Evolutionary conservation across 1,284 basidiomycete genomes (phyloP), one percentile per base, ranked within the genome.

Genomic region (Ceratobasidium sp.): DNA sequence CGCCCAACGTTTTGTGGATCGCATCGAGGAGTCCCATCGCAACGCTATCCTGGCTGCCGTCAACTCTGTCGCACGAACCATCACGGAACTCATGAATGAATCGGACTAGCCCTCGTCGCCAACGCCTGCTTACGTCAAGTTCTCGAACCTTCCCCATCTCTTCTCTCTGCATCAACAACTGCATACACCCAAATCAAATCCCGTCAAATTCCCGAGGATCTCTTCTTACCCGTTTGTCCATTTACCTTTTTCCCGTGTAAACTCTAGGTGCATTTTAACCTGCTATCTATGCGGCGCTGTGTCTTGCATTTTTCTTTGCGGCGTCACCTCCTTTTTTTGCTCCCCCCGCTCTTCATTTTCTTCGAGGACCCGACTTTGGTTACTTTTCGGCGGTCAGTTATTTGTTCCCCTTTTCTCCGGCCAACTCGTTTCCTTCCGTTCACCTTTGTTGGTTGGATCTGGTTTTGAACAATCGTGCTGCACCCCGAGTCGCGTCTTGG

Each of bases 1-100:
- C n/a, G 60, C 73, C 8, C 73, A 65, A 46, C 48, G 48, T 3
- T 75, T 75, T 41, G 73, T 64, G 23, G 71, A 74, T 48, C 73
- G 73, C 38, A 65, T 75, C 33, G 73, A 75, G 52, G 73, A 75
- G 38, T 75, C 73, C n/a, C 73, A 75, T n/a, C 73, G 73, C 44
- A 75, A 46, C 38, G 73, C 60, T 10, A 75, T 75, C 62, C 60
- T 75, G 18, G 62, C 73, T 44, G 73, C 73, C 52, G 73, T 75
- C 48, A 75, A 75, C 46, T 75, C 73, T 62, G 73, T 75, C 62
- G 60, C 60, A 14, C 62, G 73, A 44, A 75, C 73, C 18, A 75
- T 75, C 27, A 75, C 60, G 27, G 60, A 75, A 57, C 73, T 75
- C 60, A 75, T 54, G 60, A 66, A 65, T 62, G 50, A 75, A 3